Conservation (phyloP, 2,329 filamentous ascomycete genomes). For the Aspergillus nomiae region DNA sequence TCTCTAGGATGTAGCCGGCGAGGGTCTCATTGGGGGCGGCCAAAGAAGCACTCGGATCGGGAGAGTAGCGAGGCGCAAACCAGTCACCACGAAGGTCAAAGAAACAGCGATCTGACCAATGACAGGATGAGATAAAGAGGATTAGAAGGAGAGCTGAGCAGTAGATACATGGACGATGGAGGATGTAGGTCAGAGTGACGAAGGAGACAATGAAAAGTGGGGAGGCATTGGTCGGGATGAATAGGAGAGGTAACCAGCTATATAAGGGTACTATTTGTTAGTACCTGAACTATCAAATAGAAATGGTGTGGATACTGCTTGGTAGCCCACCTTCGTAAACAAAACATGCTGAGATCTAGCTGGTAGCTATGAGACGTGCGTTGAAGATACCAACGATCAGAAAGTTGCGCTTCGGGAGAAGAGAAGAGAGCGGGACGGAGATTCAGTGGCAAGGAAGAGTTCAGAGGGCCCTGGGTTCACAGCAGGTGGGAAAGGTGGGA, state of each 20-base stretch:
- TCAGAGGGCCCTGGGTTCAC: neutral
- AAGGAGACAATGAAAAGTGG: conserved; percentile 85
- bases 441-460: neutral
- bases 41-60: conserved; percentile 17
- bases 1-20: conserved; percentile 43
- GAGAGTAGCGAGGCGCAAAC: conserved; percentile 75
- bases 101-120: conserved; percentile 88
- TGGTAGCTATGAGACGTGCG: neutral
- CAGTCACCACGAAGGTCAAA: conserved; percentile 91
- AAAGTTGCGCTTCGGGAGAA: neutral
- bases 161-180: conserved; percentile 96
- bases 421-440: neutral
- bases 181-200: conserved; percentile 90
- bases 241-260: conserved; percentile 84
- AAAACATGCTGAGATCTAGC: conserved; percentile 57
- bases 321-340: conserved; percentile 60
- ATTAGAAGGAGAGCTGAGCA: conserved; percentile 95
- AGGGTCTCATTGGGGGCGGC: conserved; percentile 37
- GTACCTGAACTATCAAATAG: neutral
- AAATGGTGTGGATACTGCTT: conserved; percentile 1
- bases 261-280: neutral
- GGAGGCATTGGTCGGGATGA: conserved; percentile 83
- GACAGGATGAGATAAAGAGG: conserved; percentile 87
- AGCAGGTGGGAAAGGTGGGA: conserved; percentile 4
- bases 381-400: neutral